Percentiles rank a stretch among this genome's conserved stretches.
phyloP scores from a whole-genome alignment of 495 filamentous ascomycete genomes.

The Penicillium bialowiezense region DNA sequence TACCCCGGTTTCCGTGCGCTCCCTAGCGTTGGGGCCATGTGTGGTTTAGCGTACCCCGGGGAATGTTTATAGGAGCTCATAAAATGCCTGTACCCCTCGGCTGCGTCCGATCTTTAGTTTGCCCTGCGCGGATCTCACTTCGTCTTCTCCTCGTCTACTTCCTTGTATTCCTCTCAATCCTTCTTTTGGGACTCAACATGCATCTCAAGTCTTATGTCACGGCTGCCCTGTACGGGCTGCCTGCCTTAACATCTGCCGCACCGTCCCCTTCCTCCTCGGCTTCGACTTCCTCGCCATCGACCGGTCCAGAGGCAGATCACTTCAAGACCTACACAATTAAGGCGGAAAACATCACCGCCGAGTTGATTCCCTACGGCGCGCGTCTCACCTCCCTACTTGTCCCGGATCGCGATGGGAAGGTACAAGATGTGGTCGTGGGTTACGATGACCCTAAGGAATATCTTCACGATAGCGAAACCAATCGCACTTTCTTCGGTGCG shows the following conservation, averaged over 20 bases:
- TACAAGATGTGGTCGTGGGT: constrained; percentile 70
- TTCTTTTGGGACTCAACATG: constrained; percentile 37
- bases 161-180: constrained; percentile 31
- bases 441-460: constrained; percentile 78
- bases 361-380: constrained; percentile 77
- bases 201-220: constrained; percentile 37
- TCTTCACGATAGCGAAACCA: constrained; percentile 56
- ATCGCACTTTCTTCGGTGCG: constrained; percentile 73
- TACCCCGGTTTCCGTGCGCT: constrained; percentile 27
- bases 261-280: constrained; percentile 14
- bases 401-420: constrained; percentile 62
- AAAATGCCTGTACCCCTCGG: constrained; percentile 28
- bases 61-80: constrained; percentile 21
- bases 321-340: constrained; percentile 69
- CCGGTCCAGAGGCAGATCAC: constrained; percentile 19
- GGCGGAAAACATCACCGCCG: constrained; percentile 67
- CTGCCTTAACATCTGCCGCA: constrained; percentile 25
- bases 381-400: constrained; percentile 72
- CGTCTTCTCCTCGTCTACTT: constrained; percentile 30
- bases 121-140: constrained; percentile 29
- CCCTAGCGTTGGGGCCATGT: constrained; percentile 32
- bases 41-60: constrained; percentile 10
- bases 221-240: constrained; percentile 35
- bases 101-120: constrained; percentile 31
- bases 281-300: constrained; percentile 6